Percentiles rank a stretch among this genome's conserved stretches.
Conservation (phyloP, 192 early-diverging fungal species). For the Chytriomyces hyalinus region DNA sequence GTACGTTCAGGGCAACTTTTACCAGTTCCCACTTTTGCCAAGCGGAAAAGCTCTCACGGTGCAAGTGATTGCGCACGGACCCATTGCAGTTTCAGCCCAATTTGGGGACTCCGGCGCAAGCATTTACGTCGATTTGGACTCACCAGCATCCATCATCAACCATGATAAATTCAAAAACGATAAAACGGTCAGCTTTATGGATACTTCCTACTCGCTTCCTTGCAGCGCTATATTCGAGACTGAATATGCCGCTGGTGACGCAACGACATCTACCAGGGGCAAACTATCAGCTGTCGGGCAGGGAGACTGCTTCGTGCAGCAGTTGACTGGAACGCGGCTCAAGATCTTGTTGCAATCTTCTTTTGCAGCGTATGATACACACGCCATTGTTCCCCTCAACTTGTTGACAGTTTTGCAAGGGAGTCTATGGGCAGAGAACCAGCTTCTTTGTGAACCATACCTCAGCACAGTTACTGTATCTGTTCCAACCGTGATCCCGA, state of each 20-base stretch:
- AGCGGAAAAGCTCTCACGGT: background rate
- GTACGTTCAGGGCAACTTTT: constrained; percentile 19
- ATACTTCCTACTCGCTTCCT: constrained; percentile 9
- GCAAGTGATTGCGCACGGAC: constrained; percentile 15
- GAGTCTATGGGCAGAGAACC: constrained; percentile 25
- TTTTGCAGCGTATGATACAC: constrained; percentile 23
- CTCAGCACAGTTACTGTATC: constrained; percentile 3
- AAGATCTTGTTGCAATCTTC: constrained; percentile 17
- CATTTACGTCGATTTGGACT: constrained; percentile 31
- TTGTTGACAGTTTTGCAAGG: background rate
- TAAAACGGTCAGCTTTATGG: constrained; percentile 1
- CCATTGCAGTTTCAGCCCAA: constrained; percentile 15
- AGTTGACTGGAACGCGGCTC: constrained; percentile 26
- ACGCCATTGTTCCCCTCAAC: constrained; percentile 26
- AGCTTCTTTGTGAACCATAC: background rate
- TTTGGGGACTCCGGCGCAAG: constrained; percentile 25
- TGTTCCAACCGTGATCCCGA: constrained; percentile 14
- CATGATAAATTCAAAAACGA: background rate
- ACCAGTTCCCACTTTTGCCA: constrained; percentile 14
- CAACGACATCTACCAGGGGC: constrained; percentile 14
- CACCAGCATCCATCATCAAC: constrained; percentile 25
- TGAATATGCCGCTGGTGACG: background rate
- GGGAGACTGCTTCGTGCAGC: constrained; percentile 29
- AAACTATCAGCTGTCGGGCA: constrained; percentile 8
- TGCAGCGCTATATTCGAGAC: constrained; percentile 33